Percentiles rank a stretch among this genome's conserved stretches.
Evolutionary conservation across 2,329 filamentous ascomycete genomes (phyloP).

Genomic region (Scorias spongiosa): DNA sequence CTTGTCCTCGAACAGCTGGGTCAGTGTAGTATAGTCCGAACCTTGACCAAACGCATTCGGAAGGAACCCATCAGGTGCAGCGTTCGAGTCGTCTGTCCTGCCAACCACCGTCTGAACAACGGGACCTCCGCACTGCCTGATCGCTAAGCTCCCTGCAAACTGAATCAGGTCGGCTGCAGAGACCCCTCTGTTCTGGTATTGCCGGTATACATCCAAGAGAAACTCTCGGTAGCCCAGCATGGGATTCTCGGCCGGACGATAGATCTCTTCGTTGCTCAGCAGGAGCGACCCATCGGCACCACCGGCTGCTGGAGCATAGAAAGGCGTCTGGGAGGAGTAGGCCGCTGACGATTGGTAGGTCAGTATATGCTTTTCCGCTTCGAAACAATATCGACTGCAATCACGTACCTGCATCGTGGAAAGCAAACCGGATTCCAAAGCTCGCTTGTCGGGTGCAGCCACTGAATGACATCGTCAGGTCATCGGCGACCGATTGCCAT

Average conservation of each 20-base stretch:
- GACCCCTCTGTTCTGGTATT: conserved; percentile 15
- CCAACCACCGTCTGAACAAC: conserved; percentile 36
- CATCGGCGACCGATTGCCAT: conserved; percentile 4
- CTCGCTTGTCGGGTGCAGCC: conserved; percentile 5
- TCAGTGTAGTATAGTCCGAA: conserved; percentile 22
- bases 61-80: conserved; percentile 30
- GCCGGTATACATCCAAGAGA: conserved; percentile 26
- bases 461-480: conserved; percentile 3
- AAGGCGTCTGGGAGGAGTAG: conserved; percentile 8
- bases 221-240: conserved; percentile 27
- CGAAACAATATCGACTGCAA: neutral
- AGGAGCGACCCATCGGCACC: conserved; percentile 29
- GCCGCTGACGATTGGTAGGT: conserved; percentile 2
- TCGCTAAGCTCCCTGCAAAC: conserved; percentile 31
- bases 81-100: conserved; percentile 27
- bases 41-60: conserved; percentile 28
- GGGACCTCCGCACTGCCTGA: conserved; percentile 37
- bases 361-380: neutral
- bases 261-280: conserved; percentile 22
- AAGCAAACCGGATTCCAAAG: conserved; percentile 19
- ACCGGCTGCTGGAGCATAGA: conserved; percentile 15
- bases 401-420: conserved; percentile 15
- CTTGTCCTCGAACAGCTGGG: conserved; percentile 35
- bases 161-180: conserved; percentile 41
- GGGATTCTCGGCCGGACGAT: conserved; percentile 28